These are phyloP conservation scores for Lumnitzera racemosa DNA, from an alignment of 345 rosid genomes.

Conservation along the genomic window DNA sequence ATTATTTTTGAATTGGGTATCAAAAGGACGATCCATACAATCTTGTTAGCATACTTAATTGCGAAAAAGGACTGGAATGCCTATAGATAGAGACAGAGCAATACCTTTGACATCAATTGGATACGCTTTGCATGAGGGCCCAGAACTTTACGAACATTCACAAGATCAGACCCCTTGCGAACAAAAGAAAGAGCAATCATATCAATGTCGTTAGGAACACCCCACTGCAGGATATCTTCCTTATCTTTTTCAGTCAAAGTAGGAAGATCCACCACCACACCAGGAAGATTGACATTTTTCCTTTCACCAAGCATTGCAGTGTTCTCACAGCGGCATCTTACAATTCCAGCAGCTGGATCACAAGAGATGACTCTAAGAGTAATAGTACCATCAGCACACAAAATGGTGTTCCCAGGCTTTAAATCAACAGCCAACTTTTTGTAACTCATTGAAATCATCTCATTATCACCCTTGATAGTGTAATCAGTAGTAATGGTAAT, in stretches of 20 bases:
- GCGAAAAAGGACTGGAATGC: background rate
- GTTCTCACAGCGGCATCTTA: slow-evolving; percentile 82
- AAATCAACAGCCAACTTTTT: slow-evolving; percentile 71
- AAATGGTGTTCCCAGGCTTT: slow-evolving; percentile 65
- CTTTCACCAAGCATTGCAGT: slow-evolving; percentile 84
- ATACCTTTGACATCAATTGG: slow-evolving; percentile 84
- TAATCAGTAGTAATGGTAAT: slow-evolving; percentile 77
- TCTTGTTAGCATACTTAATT: background rate
- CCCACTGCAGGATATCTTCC: slow-evolving; percentile 81
- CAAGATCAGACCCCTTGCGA: slow-evolving; percentile 91
- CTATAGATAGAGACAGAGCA: background rate
- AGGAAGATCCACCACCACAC: slow-evolving; percentile 88
- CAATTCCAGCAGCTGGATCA: slow-evolving; percentile 63
- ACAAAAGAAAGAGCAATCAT: slow-evolving; percentile 92
- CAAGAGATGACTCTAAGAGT: slow-evolving; percentile 61
- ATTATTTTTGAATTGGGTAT: no score
- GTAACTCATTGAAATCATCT: slow-evolving; percentile 83
- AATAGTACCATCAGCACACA: slow-evolving; percentile 89
- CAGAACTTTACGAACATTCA: slow-evolving; percentile 74
- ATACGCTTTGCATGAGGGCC: slow-evolving; percentile 70
- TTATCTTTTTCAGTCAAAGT: slow-evolving; percentile 82
- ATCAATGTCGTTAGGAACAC: slow-evolving; percentile 77
- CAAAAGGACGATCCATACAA: no score
- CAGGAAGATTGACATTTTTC: slow-evolving; percentile 90
- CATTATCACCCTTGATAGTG: slow-evolving; percentile 52